phyloP scores from a whole-genome alignment of 768 basidiomycete species.

The Trametes elegans region DNA sequence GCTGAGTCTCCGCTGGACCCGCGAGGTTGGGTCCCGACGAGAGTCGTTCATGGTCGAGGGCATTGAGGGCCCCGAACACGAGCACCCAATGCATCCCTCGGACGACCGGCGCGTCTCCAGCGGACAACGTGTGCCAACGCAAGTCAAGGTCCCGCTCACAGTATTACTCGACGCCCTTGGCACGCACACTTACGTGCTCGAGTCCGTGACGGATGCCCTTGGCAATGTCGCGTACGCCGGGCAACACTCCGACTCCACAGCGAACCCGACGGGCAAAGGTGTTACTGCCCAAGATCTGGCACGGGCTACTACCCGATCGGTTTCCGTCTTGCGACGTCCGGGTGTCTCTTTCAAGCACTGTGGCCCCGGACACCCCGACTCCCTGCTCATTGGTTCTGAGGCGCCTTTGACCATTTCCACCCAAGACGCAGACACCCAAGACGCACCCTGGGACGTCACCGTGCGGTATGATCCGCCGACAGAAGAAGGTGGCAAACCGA shows the following conservation, averaged over 20 bases:
- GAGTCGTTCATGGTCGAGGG: slow-evolving; percentile 83
- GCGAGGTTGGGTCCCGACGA: slow-evolving; percentile 59
- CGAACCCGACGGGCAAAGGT: slow-evolving; percentile 30
- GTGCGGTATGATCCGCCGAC: slow-evolving; percentile 58
- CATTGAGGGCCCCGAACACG: slow-evolving; percentile 59
- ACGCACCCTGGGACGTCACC: slow-evolving; percentile 66
- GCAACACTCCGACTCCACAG: neutral
- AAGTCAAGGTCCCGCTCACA: slow-evolving; percentile 65
- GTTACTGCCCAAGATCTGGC: slow-evolving; percentile 30
- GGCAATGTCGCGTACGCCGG: slow-evolving; percentile 61
- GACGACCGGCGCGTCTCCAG: slow-evolving; percentile 22
- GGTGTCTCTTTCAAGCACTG: slow-evolving; percentile 72
- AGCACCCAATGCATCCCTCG: slow-evolving; percentile 22
- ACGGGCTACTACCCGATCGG: slow-evolving; percentile 40
- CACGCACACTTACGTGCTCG: slow-evolving; percentile 68
- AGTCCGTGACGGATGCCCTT: slow-evolving; percentile 79
- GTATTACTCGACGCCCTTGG: slow-evolving; percentile 64
- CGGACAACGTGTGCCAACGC: slow-evolving; percentile 42
- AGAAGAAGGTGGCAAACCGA: slow-evolving; percentile 33
- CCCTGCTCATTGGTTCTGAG: slow-evolving; percentile 70
- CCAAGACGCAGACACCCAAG: slow-evolving; percentile 54
- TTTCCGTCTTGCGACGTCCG: slow-evolving; percentile 71
- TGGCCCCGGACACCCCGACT: slow-evolving; percentile 63
- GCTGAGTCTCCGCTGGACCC: slow-evolving; percentile 74
- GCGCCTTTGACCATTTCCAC: slow-evolving; percentile 53